Conservation (phyloP, 257 asterid species). For the Prunella vulgaris region DNA sequence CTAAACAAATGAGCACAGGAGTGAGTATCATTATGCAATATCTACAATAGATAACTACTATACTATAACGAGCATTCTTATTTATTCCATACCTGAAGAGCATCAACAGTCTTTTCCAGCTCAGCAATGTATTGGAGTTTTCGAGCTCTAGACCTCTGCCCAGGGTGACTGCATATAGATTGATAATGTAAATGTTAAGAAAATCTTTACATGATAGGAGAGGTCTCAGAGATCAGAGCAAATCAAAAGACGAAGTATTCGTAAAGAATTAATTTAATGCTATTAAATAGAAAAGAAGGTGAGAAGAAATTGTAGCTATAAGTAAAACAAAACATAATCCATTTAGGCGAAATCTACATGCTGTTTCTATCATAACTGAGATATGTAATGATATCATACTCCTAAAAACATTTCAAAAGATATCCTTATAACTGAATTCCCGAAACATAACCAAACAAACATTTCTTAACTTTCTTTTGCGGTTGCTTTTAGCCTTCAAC, state of each 20-base stretch:
- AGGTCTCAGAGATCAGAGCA: background rate
- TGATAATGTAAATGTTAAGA: background rate
- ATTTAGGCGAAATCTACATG: background rate
- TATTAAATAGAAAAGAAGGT: background rate
- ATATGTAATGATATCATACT: background rate
- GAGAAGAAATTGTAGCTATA: background rate
- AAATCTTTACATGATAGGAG: slow-evolving; percentile 9
- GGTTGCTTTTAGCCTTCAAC: no score
- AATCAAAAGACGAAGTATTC: background rate
- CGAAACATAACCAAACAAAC: no score
- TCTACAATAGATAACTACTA: background rate
- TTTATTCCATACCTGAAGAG: slow-evolving; percentile 53
- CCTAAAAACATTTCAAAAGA: background rate
- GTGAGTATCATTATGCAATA: background rate
- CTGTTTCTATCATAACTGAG: background rate
- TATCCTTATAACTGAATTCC: background rate
- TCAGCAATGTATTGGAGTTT: slow-evolving; percentile 79
- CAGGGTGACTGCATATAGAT: slow-evolving; percentile 63
- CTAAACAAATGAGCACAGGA: no score
- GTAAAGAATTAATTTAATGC: background rate
- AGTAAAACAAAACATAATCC: background rate
- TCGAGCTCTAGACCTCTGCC: slow-evolving; percentile 78
- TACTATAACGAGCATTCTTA: background rate
- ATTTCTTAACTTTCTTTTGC: no score
- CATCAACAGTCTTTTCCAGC: slow-evolving; percentile 61